Evolutionary conservation across 495 filamentous ascomycete genomes (phyloP), one percentile per base, ranked within the genome.

Genomic region (Xylaria cubensis): DNA sequence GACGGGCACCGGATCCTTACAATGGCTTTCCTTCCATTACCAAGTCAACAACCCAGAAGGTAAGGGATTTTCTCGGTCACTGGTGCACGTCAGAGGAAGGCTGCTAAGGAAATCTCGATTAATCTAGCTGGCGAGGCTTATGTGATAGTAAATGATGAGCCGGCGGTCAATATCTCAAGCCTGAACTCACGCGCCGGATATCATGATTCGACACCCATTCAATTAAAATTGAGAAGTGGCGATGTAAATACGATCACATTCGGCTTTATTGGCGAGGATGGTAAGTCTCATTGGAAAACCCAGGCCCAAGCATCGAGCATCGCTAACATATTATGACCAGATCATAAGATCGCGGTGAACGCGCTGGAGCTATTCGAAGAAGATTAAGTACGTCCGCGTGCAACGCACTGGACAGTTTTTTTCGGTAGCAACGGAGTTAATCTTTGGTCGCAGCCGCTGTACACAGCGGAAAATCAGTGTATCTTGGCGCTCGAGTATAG

Each of bases 1-100:
- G 44, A 83, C 81, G 19, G 82, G 81, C 17, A 78, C 77, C 8
- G 83, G 83, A 48, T 73, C 72, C 13, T 66, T 74, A 8, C 80
- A 84, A 42, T 85, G 83, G 83, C 71, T 85, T 29, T 79, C 82
- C 48, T 74, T 85, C 71, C 80, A 83, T 65, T 85, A 85, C 70
- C 74, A 63, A 10, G 77, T 81, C 29, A 77, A 77, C 29, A 76
- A 77, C 44, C 75, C 74, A 13, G 70, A 78, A 46, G 78, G 80
- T 81, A 78, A 61, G 72, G 42, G 24, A n/a, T 50, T 15, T 58
- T 44, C 59, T 9, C 29, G 36, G 29, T 15, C 21, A n/a, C 10
- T 26, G 12, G 6, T 48, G n/a, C 34, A 12, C 0, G 4, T 44
- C 5, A 34, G 67, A 69, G 50, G 59, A 72, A 42, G 73, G 13